Base-by-base conservation (phyloP, 2,329 filamentous ascomycete species). In the Xylaria multiplex region DNA sequence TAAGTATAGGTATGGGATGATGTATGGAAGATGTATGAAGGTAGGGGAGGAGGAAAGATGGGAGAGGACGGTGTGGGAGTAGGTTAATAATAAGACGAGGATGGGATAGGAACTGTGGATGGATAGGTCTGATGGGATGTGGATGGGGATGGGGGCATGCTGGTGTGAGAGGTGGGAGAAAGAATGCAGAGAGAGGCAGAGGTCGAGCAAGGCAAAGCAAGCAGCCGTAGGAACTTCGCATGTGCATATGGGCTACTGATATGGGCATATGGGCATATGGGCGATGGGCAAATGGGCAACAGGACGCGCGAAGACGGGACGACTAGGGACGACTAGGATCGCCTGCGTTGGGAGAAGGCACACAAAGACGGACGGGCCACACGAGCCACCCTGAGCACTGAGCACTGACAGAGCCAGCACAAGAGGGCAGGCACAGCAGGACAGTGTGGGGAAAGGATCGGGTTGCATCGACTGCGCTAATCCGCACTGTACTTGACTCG, bases 121-220 rank as follows among this genome's bases (percentile, higher is more conserved):
- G 62, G 68, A 50, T 61, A 61, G 63, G 46, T 70, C 53, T 70
- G 69, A 66, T 66, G 72, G 71, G 61, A 64, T 64, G 65, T 40
- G 63, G 64, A 66, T 64, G 71, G 61, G 67, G 61, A 70, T 72
- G 73, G 71, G 67, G 70, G 70, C 71, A 73, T 72, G 72, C 65
- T 72, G 70, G 69, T 58, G 70, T 64, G 72, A 73, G 73, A 70
- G 72, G 67, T 59, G 70, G 70, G 68, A 70, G 65, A 70, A 69
- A 27, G 64, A 66, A 70, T 54, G 65, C 70, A 68, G 65, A 69
- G 70, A 69, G 62, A 64, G 56, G 62, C 52, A 59, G 62, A 59
- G 60, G 71, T 69, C 67, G 67, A 72, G 69, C 66, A 73, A 27
- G 65, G 65, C 60, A 70, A 70, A 71, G 73, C 69, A 72, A 68